Base-by-base conservation (phyloP, 352 stramenopile species). In the Phytopythium oedochilum region DNA sequence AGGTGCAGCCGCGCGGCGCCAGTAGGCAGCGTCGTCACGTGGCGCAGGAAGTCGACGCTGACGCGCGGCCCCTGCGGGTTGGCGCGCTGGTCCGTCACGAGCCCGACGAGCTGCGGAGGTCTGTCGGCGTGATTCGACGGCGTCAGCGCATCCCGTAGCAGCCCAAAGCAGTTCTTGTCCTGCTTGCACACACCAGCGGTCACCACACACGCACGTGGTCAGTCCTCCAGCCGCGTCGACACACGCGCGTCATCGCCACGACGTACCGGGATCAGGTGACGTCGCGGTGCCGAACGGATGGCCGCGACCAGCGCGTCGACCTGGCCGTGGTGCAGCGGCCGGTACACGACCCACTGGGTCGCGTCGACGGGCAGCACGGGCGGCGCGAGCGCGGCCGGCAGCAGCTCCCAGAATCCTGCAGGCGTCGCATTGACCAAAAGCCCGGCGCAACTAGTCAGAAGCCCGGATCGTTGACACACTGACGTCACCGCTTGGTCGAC, bases 301-400 rank as follows among this genome's bases (percentile, higher is more conserved):
- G 54, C 40, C 5, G 61, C 47, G 34, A 76, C 70, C 20, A 87
- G 47, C n/a, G 59, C 36, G 48, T 85, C 60, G 48, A 87, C 50
- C 23, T 56, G 35, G 11, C 18, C 18, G 32, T 83, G 61, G 48
- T 85, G 76, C 42, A 87, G 63, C 17, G 76, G 73, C 0, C 76
- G 71, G 35, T 85, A 83, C 52, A 87, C 76, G 52, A 87, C 68
- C 73, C 66, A 87, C 57, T 87, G 76, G 34, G 68, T 66, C 25
- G 63, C 56, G 8, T 52, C 43, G 10, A 62, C 57, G 2, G 71
- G 64, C 17, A 78, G 45, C 1, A 64, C 36, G 36, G 36, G 42
- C 3, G 59, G 57, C 18, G 44, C 58, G 4, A 87, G 63, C 34
- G 63, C 59, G 3, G 61, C 32, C 15, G 76, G 73, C n/a, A 87